Percentiles rank a stretch among this genome's conserved stretches.
phyloP scores from a whole-genome alignment of 225 moss, liverwort and hornwort species.

The Marchantia polymorpha region DNA sequence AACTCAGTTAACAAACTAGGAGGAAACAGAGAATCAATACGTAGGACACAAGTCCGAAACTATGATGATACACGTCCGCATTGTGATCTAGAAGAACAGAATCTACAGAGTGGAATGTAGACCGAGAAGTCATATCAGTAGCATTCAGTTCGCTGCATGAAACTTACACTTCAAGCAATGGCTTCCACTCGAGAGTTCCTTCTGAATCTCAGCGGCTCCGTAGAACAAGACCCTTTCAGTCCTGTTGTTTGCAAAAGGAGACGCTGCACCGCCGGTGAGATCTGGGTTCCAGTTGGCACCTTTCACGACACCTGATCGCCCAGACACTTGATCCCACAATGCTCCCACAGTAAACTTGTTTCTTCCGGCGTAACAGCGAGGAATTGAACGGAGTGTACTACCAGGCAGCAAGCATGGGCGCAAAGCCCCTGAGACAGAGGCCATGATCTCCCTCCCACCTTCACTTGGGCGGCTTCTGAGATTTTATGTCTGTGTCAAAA shows the following conservation, averaged over 20 bases:
- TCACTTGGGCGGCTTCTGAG: neutral
- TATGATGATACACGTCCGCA: too few species aligned
- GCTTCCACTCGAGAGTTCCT: neutral
- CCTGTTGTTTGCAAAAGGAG: neutral
- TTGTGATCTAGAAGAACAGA: too few species aligned
- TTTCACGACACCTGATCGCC: neutral
- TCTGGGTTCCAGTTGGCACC: neutral
- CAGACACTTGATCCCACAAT: neutral
- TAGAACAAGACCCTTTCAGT: neutral
- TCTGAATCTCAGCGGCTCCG: neutral
- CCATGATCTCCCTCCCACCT: neutral
- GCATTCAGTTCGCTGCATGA: neutral
- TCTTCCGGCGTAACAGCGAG: neutral
- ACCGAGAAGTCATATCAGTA: neutral
- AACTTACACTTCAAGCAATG: slow-evolving; percentile 6
- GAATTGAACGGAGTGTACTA: neutral
- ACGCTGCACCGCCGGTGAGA: neutral
- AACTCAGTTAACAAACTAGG: too few species aligned
- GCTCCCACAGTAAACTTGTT: neutral
- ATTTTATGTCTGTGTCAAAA: neutral
- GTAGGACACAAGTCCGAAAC: too few species aligned
- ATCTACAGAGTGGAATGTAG: too few species aligned
- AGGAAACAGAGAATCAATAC: too few species aligned
- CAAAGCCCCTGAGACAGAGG: slow-evolving; percentile 10
- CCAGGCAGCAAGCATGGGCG: slow-evolving; percentile 2